Conservation (phyloP, 1,284 basidiomycete species). For the Ceratobasidium sp. region DNA sequence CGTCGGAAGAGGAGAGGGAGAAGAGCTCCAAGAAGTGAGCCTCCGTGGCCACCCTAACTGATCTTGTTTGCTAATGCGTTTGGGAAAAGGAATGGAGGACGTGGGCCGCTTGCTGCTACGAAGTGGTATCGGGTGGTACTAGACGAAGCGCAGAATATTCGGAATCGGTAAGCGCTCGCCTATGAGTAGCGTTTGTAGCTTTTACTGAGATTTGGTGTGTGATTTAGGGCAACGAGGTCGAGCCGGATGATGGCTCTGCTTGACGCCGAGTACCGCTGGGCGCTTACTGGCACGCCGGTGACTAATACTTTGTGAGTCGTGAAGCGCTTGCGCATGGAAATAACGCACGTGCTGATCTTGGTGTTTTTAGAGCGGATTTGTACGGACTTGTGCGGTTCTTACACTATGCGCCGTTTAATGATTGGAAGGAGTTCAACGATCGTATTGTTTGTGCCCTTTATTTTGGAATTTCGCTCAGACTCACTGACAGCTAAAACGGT, state of each 20-base stretch:
- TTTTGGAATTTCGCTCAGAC: neutral
- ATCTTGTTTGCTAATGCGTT: constrained; percentile 24
- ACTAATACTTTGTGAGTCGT: constrained; percentile 71
- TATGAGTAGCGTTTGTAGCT: neutral
- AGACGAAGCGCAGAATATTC: constrained; percentile 79
- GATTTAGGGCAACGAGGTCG: constrained; percentile 67
- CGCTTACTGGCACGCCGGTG: constrained; percentile 78
- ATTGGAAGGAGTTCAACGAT: constrained; percentile 72
- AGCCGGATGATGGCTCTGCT: constrained; percentile 71
- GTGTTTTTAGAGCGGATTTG: constrained; percentile 67
- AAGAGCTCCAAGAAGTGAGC: constrained; percentile 64
- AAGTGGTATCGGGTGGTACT: constrained; percentile 74
- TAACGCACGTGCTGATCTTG: neutral
- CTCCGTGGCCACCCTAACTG: neutral
- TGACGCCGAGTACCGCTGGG: constrained; percentile 74
- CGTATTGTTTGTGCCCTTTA: constrained; percentile 62
- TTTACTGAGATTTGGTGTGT: constrained; percentile 21
- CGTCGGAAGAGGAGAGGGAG: constrained; percentile 44
- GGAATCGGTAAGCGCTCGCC: constrained; percentile 64
- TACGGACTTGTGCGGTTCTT: constrained; percentile 70
- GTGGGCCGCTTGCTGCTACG: constrained; percentile 66
- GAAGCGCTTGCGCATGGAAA: neutral
- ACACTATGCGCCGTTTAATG: constrained; percentile 74
- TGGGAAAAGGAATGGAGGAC: constrained; percentile 50
- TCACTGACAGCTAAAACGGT: neutral